Evolutionary conservation across 106 monocot genomes (phyloP).

Genomic region (Cymbidium sinense): DNA sequence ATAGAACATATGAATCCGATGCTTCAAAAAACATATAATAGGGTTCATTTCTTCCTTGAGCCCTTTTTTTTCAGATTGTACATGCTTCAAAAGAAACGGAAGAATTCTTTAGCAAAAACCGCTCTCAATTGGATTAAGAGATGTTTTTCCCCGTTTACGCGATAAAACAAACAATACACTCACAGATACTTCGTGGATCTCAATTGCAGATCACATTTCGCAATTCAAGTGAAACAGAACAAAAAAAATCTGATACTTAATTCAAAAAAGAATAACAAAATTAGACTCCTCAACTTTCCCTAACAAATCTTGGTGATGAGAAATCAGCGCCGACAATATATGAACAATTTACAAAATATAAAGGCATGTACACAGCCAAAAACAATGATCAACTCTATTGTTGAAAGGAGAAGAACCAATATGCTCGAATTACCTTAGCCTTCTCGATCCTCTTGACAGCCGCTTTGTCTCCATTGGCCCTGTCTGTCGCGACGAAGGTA

Average conservation of each 20-base stretch:
- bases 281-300: not conserved
- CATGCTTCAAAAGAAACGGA: not conserved
- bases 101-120: not conserved
- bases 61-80: too few relatives aligned
- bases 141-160: not conserved
- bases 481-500: constrained; percentile 55
- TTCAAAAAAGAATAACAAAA: not conserved
- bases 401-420: not conserved
- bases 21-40: too few relatives aligned
- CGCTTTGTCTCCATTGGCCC: constrained; percentile 32
- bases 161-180: not conserved
- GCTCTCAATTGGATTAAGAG: not conserved
- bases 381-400: not conserved
- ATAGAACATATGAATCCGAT: too few relatives aligned
- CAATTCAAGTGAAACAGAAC: not conserved
- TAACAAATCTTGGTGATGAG: not conserved
- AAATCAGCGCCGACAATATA: not conserved
- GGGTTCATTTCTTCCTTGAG: too few relatives aligned
- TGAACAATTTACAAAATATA: constrained; percentile 5
- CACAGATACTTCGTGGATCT: not conserved
- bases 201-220: not conserved
- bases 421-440: constrained; percentile 29
- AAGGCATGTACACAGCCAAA: not conserved
- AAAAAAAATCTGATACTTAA: not conserved
- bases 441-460: constrained; percentile 65